Evolutionary conservation across 139 green algal genomes (phyloP).

Genomic region (Volvox africanus): DNA sequence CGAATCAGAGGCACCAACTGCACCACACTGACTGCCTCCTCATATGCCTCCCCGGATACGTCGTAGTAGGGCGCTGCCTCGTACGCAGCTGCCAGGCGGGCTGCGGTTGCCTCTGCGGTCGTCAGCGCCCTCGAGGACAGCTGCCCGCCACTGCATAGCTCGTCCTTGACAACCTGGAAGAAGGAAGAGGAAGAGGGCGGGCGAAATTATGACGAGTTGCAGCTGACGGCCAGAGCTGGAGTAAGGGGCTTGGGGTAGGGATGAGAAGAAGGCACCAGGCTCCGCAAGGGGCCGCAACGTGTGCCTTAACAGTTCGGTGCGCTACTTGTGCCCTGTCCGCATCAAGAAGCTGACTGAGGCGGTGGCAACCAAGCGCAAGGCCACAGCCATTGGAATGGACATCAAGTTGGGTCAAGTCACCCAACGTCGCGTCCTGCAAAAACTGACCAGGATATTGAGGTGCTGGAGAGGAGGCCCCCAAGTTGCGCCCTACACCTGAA

Average conservation of each 20-base stretch:
- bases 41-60: constrained; percentile 12
- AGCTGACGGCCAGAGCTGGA: neutral
- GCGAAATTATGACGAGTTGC: too few relatives aligned
- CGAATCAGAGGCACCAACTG: constrained; percentile 32
- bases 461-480: neutral
- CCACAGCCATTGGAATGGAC: too few relatives aligned
- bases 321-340: too few relatives aligned
- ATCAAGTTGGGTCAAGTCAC: too few relatives aligned
- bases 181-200: neutral
- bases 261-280: too few relatives aligned
- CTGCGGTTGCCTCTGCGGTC: neutral
- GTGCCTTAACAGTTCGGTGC: too few relatives aligned
- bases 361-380: too few relatives aligned
- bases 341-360: too few relatives aligned
- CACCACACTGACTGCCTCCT: constrained; percentile 20
- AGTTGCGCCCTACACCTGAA: neutral
- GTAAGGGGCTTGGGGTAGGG: too few relatives aligned
- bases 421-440: too few relatives aligned
- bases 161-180: constrained; percentile 26
- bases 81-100: constrained; percentile 5
- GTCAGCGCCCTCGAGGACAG: neutral
- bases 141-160: constrained; percentile 23
- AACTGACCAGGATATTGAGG: too few relatives aligned
- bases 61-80: constrained; percentile 16
- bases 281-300: too few relatives aligned